Conservation (phyloP, 371 early-diverging fungal species). For the Mortierella sp. region DNA sequence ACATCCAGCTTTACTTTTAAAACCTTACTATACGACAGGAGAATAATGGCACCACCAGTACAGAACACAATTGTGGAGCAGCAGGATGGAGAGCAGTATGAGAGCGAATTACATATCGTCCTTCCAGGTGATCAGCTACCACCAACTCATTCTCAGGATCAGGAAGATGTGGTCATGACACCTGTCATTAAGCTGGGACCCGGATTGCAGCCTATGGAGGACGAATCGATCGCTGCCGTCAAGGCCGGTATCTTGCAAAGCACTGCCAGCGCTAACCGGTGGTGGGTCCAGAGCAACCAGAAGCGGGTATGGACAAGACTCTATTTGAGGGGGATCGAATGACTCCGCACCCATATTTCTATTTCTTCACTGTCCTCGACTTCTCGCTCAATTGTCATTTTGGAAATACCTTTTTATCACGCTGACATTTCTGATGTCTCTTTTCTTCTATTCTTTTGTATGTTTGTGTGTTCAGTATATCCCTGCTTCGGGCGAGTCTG, state of each 20-base stretch:
- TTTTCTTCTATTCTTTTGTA: background rate
- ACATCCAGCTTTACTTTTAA: background rate
- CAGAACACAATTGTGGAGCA: constrained; percentile 4
- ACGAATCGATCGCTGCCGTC: constrained; percentile 68
- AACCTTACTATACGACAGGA: background rate
- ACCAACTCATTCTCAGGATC: constrained; percentile 16
- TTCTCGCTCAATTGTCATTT: too few species aligned
- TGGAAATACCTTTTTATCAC: background rate
- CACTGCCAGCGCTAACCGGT: constrained; percentile 64
- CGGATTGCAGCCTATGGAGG: constrained; percentile 77
- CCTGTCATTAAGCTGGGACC: constrained; percentile 73
- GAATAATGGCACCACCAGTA: constrained; percentile 25
- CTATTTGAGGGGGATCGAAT: too few species aligned
- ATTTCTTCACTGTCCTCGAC: too few species aligned
- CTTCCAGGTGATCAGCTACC: constrained; percentile 47
- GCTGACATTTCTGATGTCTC: background rate
- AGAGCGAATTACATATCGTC: constrained; percentile 22
- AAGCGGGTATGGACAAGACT: constrained; percentile 68
- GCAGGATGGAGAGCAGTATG: background rate
- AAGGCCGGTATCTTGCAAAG: constrained; percentile 81
- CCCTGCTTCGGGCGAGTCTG: constrained; percentile 86
- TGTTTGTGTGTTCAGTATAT: constrained; percentile 73
- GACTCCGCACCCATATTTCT: too few species aligned
- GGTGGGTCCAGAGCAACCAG: constrained; percentile 87
- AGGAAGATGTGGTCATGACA: constrained; percentile 22